These are phyloP conservation scores for Trypanosomatidae sp. DNA, from an alignment of 208 protist genomes.

Conservation along the genomic window DNA sequence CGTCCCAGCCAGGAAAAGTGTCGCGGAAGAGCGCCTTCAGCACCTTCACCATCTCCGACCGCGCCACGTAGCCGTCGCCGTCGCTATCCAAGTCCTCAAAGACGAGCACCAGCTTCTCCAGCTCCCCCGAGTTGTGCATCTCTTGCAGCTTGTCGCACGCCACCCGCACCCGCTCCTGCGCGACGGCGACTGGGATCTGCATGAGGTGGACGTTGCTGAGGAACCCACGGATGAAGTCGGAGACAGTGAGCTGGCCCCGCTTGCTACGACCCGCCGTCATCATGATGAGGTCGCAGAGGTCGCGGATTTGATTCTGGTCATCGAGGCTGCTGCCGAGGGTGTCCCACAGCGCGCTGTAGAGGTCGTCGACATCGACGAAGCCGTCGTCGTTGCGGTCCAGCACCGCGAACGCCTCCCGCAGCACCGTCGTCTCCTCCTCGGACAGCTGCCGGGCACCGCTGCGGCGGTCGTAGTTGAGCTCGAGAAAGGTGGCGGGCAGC, in stretches of 20 bases:
- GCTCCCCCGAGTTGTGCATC: conserved; percentile 67
- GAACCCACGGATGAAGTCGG: conserved; percentile 67
- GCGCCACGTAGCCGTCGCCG: conserved; percentile 48
- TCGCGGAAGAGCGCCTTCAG: conserved; percentile 61
- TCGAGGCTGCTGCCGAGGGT: conserved; percentile 33
- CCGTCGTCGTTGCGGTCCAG: conserved; percentile 82
- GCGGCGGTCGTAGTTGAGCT: too few relatives aligned
- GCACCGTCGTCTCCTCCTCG: conserved; percentile 57
- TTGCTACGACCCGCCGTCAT: conserved; percentile 60
- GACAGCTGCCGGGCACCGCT: conserved; percentile 50
- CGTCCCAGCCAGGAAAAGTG: conserved; percentile 63
- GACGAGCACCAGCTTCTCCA: conserved; percentile 43
- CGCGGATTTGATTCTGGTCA: conserved; percentile 65
- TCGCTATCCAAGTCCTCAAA: conserved; percentile 40
- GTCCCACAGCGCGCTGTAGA: conserved; percentile 72
- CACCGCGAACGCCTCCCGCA: conserved; percentile 68
- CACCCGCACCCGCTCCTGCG: conserved; percentile 52
- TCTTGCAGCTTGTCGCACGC: conserved; percentile 50
- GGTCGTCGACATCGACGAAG: conserved; percentile 57
- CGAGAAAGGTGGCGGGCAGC: conserved; percentile 76
- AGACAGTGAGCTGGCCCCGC: conserved; percentile 45
- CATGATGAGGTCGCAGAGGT: conserved; percentile 81
- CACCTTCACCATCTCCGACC: conserved; percentile 45
- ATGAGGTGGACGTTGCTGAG: conserved; percentile 53
- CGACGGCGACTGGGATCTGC: conserved; percentile 52